Evolutionary conservation across 352 stramenopile species (phyloP), one percentile per base, ranked within the genome.

Genomic region (Phytophthora chlamydospora): DNA sequence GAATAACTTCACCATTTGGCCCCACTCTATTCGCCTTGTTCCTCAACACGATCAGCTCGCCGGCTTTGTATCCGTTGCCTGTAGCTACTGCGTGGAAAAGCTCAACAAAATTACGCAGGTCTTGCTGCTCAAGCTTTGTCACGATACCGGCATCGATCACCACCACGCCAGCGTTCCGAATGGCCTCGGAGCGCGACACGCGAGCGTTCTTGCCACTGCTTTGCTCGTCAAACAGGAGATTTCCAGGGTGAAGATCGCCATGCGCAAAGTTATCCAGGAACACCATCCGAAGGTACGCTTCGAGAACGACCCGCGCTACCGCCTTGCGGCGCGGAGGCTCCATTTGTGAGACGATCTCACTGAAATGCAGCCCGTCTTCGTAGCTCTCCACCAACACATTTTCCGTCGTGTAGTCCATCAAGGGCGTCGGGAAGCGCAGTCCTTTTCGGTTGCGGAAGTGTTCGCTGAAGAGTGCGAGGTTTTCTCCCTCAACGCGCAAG

Each of bases 211-310:
- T 58, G 2, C 39, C 44, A 21, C 29, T 9, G 7, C 34, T 16
- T 64, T 74, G 66, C 47, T 76, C 40, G 27, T 89, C 75, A 67
- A 94, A 90, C 21, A 97, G 73, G 52, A 97, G 70, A 61, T 97
- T 98, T 33, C 93, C 93, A 41, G 91, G 91, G 63, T 98, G 93
- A n/a, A 98, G 62, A 66, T 98, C 92, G 34, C 88, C 88, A 49
- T 98, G 91, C 11, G 94, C 85, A 71, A 98, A 99, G 58, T 98
- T 98, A 68, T 99, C 90, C 8, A 97, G 73, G 44, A 99, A 98
- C 0, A 98, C 91, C 96, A 99, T 99, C 36, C 91, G 87, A 12
- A 97, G 64, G 60, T 95, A 97, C 8, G 86, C 75, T 62, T 96
- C 84, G 2, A 97, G 71, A n/a, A 94, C 85, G 16, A 96, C 76